Evolutionary conservation across 164 flowering plant genomes (phyloP).

Genomic region (Annona squamosa): DNA sequence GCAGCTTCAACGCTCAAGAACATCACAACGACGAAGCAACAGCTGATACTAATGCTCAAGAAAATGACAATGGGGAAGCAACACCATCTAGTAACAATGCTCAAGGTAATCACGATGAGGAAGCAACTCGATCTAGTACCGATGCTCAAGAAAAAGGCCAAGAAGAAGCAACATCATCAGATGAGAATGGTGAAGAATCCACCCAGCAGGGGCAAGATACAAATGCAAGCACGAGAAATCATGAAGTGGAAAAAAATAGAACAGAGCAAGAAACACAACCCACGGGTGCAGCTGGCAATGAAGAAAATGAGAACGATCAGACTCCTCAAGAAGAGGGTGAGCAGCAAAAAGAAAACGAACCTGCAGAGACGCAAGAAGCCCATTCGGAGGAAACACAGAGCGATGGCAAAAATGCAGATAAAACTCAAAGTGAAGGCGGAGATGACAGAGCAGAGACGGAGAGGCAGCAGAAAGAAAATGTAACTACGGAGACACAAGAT

Average conservation of each 20-base stretch:
- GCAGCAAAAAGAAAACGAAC: not conserved
- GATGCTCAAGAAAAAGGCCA: not conserved
- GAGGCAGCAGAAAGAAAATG: not conserved
- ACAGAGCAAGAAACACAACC: not conserved
- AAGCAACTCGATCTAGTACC: not conserved
- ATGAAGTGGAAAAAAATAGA: not conserved
- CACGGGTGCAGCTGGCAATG: too few species aligned
- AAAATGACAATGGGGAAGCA: not conserved
- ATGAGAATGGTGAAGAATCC: not conserved
- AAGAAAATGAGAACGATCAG: too few species aligned
- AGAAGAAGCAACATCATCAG: not conserved
- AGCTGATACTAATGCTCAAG: not conserved
- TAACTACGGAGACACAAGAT: not conserved
- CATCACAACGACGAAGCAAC: not conserved
- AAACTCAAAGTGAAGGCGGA: not conserved
- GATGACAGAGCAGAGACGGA: slow-evolving; percentile 3
- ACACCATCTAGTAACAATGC: not conserved
- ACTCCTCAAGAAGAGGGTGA: not conserved
- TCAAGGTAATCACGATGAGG: not conserved
- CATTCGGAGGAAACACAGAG: not conserved
- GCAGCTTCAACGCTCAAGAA: not conserved
- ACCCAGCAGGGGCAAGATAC: not conserved
- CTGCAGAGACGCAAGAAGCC: not conserved
- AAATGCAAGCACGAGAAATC: not conserved
- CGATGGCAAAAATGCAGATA: not conserved